These are phyloP conservation scores for Neurospora sp. DNA, from an alignment of 2,329 filamentous ascomycete genomes.

Conservation along the genomic window DNA sequence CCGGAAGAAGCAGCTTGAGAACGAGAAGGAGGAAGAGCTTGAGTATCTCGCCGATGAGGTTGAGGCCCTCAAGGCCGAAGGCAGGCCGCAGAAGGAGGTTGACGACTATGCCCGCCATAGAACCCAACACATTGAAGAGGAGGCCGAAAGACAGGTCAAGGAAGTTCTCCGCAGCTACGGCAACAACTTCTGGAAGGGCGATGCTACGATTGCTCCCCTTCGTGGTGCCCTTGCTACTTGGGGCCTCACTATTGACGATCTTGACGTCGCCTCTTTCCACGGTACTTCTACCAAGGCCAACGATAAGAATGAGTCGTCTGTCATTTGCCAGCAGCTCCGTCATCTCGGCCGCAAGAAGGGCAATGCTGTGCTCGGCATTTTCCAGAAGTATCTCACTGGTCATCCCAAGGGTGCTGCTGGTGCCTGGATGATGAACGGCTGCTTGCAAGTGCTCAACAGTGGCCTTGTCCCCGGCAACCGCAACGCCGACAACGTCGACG, in stretches of 20 bases:
- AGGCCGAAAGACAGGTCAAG: slow-evolving; percentile 84
- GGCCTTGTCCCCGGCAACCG: slow-evolving; percentile 94
- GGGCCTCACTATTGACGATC: slow-evolving; percentile 94
- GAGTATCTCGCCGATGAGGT: slow-evolving; percentile 90
- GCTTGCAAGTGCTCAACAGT: slow-evolving; percentile 86
- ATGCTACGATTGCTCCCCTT: slow-evolving; percentile 85
- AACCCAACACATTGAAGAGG: slow-evolving; percentile 74
- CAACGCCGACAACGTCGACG: slow-evolving; percentile 95
- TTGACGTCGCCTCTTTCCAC: slow-evolving; percentile 95
- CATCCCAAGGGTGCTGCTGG: slow-evolving; percentile 98
- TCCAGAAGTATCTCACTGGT: slow-evolving; percentile 98
- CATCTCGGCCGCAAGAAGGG: slow-evolving; percentile 95
- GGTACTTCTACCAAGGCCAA: slow-evolving; percentile 97
- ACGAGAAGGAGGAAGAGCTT: slow-evolving; percentile 92
- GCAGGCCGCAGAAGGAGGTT: slow-evolving; percentile 61
- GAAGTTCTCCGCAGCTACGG: slow-evolving; percentile 87
- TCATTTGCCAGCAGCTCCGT: slow-evolving; percentile 90
- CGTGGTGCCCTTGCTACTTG: slow-evolving; percentile 94
- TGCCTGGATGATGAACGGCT: slow-evolving; percentile 99
- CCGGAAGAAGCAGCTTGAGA: slow-evolving; percentile 86
- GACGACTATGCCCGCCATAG: slow-evolving; percentile 78
- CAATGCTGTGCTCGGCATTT: slow-evolving; percentile 91
- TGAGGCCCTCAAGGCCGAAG: slow-evolving; percentile 77
- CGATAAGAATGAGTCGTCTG: slow-evolving; percentile 98
- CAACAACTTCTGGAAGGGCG: slow-evolving; percentile 98